Evolutionary conservation across 116 monocot genomes (phyloP).

Genomic region (Zostera marina): DNA sequence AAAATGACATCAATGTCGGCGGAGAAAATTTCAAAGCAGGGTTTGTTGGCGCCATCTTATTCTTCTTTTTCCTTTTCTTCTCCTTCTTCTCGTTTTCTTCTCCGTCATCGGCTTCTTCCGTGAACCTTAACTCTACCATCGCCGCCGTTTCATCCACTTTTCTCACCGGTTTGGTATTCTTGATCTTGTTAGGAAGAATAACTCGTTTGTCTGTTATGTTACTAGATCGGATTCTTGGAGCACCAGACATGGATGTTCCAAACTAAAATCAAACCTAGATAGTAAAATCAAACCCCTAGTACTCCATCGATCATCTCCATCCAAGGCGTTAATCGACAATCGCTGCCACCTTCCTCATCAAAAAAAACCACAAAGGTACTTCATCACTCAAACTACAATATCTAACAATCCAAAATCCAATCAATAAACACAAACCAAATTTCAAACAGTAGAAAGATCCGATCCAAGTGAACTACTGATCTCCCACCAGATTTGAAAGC

Average conservation of each 20-base stretch:
- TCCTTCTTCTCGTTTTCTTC: too few species aligned
- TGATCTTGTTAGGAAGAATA: conserved; percentile 25
- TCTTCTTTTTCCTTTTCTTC: conserved; percentile 3
- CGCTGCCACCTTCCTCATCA: too few species aligned
- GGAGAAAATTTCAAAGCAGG: conserved; percentile 4
- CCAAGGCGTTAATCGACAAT: background rate
- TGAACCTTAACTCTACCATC: background rate
- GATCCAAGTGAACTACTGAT: too few species aligned
- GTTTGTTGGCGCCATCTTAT: conserved; percentile 9
- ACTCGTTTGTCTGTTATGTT: conserved; percentile 23
- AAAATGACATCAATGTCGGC: conserved; percentile 12
- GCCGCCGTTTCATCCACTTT: conserved; percentile 9
- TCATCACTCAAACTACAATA: too few species aligned
- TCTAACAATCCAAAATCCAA: too few species aligned
- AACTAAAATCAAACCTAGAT: background rate
- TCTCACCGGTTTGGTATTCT: conserved; percentile 20
- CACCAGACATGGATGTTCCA: conserved; percentile 15
- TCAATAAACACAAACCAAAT: too few species aligned
- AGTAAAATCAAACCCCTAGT: too few species aligned
- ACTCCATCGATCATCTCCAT: background rate
- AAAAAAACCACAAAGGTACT: too few species aligned
- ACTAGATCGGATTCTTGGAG: conserved; percentile 11
- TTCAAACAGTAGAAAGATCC: too few species aligned
- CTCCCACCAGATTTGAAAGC: too few species aligned
- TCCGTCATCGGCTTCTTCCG: too few species aligned